A percentile compares a stretch with the other conserved stretches of the same genome.
Conservation (phyloP, 2,329 filamentous ascomycete genomes). For the Chaetomium sp. region DNA sequence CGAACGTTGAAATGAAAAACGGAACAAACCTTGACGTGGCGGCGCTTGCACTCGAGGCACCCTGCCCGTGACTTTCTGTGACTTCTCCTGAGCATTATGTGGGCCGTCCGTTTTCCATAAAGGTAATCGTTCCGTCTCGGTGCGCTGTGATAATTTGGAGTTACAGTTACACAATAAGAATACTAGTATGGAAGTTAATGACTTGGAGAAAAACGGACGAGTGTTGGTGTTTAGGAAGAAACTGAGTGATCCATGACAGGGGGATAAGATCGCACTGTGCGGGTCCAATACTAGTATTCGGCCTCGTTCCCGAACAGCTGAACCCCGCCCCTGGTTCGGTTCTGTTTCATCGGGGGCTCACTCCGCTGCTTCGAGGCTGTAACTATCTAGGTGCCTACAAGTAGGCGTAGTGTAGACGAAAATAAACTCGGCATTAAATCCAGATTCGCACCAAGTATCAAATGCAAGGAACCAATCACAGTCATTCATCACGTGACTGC, state of each 20-base stretch:
- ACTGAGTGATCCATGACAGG: not conserved
- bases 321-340: no score
- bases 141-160: not conserved
- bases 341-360: no score
- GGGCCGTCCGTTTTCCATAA: not conserved
- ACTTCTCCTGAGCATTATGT: constrained; percentile 32
- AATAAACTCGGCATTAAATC: no score
- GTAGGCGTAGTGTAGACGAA: no score
- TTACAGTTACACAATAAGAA: not conserved
- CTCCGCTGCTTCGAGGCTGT: no score
- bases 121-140: not conserved
- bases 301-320: not conserved
- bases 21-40: constrained; percentile 32
- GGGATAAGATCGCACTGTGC: not conserved
- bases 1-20: no score
- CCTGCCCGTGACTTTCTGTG: constrained; percentile 40
- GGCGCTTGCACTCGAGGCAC: constrained; percentile 38
- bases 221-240: not conserved
- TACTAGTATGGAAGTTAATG: no score
- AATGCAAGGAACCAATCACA: no score
- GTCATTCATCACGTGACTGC: no score
- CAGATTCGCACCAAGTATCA: no score
- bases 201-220: not conserved
- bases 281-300: constrained; percentile 7
- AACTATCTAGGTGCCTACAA: no score